phyloP scores from a whole-genome alignment of 768 basidiomycete genomes.

The Tulasnella sp. region DNA sequence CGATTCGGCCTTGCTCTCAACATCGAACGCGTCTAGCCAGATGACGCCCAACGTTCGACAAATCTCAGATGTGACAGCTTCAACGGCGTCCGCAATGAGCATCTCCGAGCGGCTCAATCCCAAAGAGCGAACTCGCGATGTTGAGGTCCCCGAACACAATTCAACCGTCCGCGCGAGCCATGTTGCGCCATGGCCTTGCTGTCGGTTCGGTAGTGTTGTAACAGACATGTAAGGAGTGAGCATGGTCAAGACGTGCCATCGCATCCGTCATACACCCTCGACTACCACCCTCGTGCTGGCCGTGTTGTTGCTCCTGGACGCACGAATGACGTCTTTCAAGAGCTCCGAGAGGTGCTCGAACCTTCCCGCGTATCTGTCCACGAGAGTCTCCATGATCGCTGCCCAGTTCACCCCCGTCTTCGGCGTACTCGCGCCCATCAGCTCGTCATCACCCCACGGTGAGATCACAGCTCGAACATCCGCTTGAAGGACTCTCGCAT shows the following conservation, averaged over 20 bases:
- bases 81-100: not conserved
- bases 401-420: not conserved
- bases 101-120: not conserved
- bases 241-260: not conserved
- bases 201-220: not conserved
- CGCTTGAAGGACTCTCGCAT: not conserved
- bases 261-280: not conserved
- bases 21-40: conserved; percentile 8
- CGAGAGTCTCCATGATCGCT: not conserved
- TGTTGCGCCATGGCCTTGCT: not conserved
- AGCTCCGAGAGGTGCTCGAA: not conserved
- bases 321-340: not conserved
- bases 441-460: not conserved
- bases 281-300: not conserved
- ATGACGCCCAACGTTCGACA: conserved; percentile 9
- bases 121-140: not conserved
- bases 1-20: not conserved
- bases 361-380: not conserved
- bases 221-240: conserved; percentile 1
- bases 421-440: no score
- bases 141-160: not conserved
- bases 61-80: not conserved
- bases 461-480: not conserved
- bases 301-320: no score
- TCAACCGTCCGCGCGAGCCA: conserved; percentile 3